Evolutionary conservation across 225 moss, liverwort and hornwort genomes (phyloP).

Genomic region (Lunularia cruciata): DNA sequence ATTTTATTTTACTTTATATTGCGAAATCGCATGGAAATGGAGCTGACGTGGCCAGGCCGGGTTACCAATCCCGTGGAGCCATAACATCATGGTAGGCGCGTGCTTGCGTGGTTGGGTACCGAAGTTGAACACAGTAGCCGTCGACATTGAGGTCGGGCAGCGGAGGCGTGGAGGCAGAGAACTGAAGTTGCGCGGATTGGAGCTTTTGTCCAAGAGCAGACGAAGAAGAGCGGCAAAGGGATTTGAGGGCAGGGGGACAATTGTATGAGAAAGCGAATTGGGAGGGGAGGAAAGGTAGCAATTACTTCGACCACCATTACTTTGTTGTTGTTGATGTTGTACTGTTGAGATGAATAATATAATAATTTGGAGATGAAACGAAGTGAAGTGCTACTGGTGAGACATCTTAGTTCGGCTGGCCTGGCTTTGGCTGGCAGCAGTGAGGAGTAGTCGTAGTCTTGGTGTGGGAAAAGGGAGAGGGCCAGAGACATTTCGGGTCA

Average conservation of each 20-base stretch:
- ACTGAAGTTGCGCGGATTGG: too few relatives aligned
- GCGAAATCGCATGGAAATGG: background rate
- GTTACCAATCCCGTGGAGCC: background rate
- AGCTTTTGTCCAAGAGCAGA: background rate
- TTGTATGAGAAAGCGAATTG: background rate
- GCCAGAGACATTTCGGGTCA: background rate
- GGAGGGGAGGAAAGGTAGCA: background rate
- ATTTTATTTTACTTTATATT: too few relatives aligned
- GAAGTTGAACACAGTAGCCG: background rate
- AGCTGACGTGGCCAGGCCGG: background rate
- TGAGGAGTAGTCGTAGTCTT: background rate
- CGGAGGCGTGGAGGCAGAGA: too few relatives aligned
- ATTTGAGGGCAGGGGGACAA: background rate
- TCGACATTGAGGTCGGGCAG: background rate
- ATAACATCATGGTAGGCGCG: background rate
- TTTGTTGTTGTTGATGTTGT: too few relatives aligned
- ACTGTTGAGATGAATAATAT: background rate
- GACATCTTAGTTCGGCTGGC: constrained; percentile 4
- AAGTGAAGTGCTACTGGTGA: background rate
- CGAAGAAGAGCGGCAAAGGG: constrained; percentile 1
- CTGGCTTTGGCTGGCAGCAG: background rate
- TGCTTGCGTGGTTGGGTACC: constrained; percentile 6
- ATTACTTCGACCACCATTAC: too few relatives aligned
- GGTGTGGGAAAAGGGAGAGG: background rate
- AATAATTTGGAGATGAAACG: background rate